Conservation (phyloP, 2,329 filamentous ascomycete species). For the Stagonosporopsis rhizophila region DNA sequence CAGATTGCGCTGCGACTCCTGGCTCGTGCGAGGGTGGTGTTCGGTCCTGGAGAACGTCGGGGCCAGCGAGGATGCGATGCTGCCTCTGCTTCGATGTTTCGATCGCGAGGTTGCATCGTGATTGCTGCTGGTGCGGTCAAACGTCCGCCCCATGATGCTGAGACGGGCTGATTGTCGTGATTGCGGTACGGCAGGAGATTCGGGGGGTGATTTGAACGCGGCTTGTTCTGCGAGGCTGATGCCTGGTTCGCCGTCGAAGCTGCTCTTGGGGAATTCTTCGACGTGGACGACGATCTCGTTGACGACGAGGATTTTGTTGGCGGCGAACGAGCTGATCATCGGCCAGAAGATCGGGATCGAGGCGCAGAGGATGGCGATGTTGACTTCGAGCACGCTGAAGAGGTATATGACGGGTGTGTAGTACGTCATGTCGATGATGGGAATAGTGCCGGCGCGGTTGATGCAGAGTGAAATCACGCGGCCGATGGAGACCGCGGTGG, state of each 20-base stretch:
- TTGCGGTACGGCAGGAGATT: not conserved
- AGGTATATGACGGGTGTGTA: constrained; percentile 41
- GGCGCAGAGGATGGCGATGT: constrained; percentile 48
- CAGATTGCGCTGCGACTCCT: constrained; percentile 39
- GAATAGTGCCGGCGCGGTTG: constrained; percentile 42
- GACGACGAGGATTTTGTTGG: constrained; percentile 49
- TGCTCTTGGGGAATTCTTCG: constrained; percentile 28
- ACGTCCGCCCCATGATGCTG: constrained; percentile 10
- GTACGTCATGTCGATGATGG: constrained; percentile 41
- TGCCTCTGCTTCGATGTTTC: constrained; percentile 20
- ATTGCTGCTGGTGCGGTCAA: constrained; percentile 17
- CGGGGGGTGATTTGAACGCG: constrained; percentile 14
- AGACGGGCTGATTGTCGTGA: constrained; percentile 23
- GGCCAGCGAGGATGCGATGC: not conserved
- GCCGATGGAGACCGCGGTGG: constrained; percentile 36
- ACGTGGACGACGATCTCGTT: constrained; percentile 49
- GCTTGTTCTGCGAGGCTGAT: constrained; percentile 29
- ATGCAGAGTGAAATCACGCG: constrained; percentile 40
- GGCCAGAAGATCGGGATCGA: constrained; percentile 52
- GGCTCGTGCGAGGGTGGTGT: constrained; percentile 21
- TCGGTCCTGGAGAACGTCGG: not conserved
- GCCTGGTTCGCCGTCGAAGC: constrained; percentile 21
- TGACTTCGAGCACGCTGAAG: constrained; percentile 48
- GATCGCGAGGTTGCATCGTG: constrained; percentile 14
- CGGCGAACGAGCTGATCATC: constrained; percentile 37